Base-by-base conservation (phyloP, 352 stramenopile species). In the Pythium guiyangense region DNA sequence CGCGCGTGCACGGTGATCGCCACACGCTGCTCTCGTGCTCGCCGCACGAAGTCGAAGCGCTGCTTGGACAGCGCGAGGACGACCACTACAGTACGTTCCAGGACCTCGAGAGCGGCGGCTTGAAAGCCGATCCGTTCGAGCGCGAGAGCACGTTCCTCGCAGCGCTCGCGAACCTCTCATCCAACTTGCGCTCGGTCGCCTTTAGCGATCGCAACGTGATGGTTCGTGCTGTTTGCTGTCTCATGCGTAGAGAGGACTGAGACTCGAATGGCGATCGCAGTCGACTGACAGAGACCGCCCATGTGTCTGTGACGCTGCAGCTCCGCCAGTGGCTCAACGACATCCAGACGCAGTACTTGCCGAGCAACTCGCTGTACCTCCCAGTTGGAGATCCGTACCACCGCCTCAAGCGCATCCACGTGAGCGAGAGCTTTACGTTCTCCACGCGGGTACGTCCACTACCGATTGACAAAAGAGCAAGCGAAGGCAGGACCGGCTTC, bases 361-460 rank as follows among this genome's bases (percentile, higher is more conserved):
- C 84, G 3, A 91, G 78, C 59, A 86, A 89, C 45, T 86, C 81
- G 35, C 71, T 94, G 12, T 94, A 92, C 42, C 34, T 94, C 2
- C 84, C 84, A 3, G 79, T 92, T 11, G 80, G 81, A n/a, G 90
- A 94, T 50, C 71, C 78, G 26, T 88, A 78, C 46, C 84, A 94
- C 44, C 76, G 79, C 5, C 61, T 94, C 35, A 92, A 92, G 63
- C 73, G 71, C 22, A 83, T 94, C 42, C 84, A 92, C 54, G 72
- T 91, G 10, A 69, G 67, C 6, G 84, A 94, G 51, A 90, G 81
- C 57, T 94, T 94, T 64, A 92, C 81, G 0, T 94, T 94, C 51
- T 90, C 79, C 17, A 93, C 84, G 11, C 58, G 84, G 20, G 73
- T 83, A 60, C 17, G 55, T 18, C 11, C 9, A 1, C 4, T 0